Evolutionary conservation across 2,329 filamentous ascomycete genomes (phyloP), one percentile per base, ranked within the genome.

Genomic region (Huntiella decipiens): DNA sequence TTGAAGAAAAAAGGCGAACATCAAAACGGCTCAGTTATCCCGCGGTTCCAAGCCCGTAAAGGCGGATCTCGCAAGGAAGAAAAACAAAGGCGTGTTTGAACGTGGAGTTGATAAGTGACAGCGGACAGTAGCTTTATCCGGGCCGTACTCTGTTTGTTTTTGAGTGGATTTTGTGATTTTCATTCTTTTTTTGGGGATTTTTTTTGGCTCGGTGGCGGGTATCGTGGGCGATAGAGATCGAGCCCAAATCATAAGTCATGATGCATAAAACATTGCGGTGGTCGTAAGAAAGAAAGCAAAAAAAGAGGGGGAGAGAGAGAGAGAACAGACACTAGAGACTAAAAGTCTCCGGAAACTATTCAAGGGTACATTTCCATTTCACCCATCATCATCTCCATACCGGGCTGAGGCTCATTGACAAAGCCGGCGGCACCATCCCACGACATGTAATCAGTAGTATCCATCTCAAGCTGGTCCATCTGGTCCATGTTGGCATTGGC

Each of bases 181-280:
- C 36, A 39, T 39, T 45, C 36, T 42, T 45, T 48, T 45, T 48
- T 44, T 43, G 38, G 13, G 36, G 28, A 12, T 33, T 8, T 13
- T 40, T 17, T 31, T 44, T 11, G 34, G 15, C n/a, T 44, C 39
- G 17, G 17, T 13, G 17, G 7, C 22, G 22, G 22, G 22, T 28
- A 10, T 28, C 22, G 22, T 8, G 22, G 22, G 22, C 22, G 22
- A 28, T 28, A 7, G 8, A 28, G 2, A 10, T 28, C 22, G 10
- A 28, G 8, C 22, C 22, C 22, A 28, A 28, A 8, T 28, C 22
- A 17, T 38, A 19, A 31, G 19, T 38, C 43, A 39, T 48, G 28
- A 43, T n/a, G 40, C 40, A 43, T 16, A 19, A 49, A 39, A 22
- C 32, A 32, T 45, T 45, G 7, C 28, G 43, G 31, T n/a, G 22